Base-by-base conservation (phyloP, 139 green algal genomes). In the Zygnema circumcarinatum region DNA sequence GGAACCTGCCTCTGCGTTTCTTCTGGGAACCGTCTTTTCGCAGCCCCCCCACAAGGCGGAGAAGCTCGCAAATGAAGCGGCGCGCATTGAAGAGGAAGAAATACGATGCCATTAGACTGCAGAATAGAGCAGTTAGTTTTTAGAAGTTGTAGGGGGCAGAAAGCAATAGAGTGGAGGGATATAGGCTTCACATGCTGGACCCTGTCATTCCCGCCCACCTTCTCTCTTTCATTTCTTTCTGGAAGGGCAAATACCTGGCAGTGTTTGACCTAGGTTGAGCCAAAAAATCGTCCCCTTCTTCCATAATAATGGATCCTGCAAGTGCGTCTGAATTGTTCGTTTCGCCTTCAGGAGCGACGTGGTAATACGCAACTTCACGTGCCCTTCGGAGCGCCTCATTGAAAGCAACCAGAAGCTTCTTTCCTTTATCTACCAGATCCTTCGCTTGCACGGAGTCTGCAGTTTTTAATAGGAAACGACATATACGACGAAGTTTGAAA, bases 11-110 rank as follows among this genome's bases (percentile, higher is more conserved):
- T 62, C 16, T 62, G 47, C 47, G 47, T 7, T 62, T 62, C 16
- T n/a, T 62, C 16, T 62, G 47, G 16, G 47, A 62, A 62, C 7
- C 16, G 47, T 7, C 47, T 62, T 62, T n/a, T n/a, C n/a, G n/a
- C n/a, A n/a, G n/a, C n/a, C n/a, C n/a, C 54, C 29, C 69, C 69
- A 78, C 7, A n/a, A 86, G 29, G 31, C 47, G 80, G 22, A 86
- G 80, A 38, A 86, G 31, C 32, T 86, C 52, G 3, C 32, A 2
- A 1, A 41, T 40, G 29, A 86, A 80, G 20, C 69, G 53, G 22
- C 38, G 52, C 33, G 80, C 80, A 41, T 86, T 86, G 80, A 86
- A 86, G 54, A 86, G 52, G 2, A 86, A 86, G 54, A 86, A 86
- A 40, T 86, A 69, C 22, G 80, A 81, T 3, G 52, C 80, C 31